Evolutionary conservation across 306 rosid species (phyloP).

Genomic region (Cucumis cinereus): DNA sequence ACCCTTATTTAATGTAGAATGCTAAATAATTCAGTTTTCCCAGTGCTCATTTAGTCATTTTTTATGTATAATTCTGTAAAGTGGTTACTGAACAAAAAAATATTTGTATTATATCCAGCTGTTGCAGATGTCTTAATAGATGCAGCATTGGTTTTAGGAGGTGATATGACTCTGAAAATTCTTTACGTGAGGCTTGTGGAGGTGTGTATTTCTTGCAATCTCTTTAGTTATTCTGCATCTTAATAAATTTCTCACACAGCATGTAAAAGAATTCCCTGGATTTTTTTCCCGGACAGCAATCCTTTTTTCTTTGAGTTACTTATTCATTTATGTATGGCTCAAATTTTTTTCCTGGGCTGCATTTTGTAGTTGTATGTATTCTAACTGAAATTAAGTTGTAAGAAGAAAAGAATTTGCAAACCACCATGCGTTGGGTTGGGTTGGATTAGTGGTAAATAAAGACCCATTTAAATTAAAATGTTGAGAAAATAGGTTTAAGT

Average conservation of each 20-base stretch:
- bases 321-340: background rate
- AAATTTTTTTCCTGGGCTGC: background rate
- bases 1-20: background rate
- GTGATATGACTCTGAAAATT: conserved; percentile 79
- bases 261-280: background rate
- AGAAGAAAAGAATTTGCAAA: background rate
- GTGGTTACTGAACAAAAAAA: background rate
- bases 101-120: conserved; percentile 43
- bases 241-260: background rate
- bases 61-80: background rate
- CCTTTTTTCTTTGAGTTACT: background rate
- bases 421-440: background rate
- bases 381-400: background rate
- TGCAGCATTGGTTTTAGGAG: conserved; percentile 94
- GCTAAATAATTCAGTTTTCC: background rate
- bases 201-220: conserved; percentile 34
- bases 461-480: background rate
- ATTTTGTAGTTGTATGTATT: background rate
- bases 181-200: conserved; percentile 75
- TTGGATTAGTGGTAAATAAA: background rate
- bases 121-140: conserved; percentile 97
- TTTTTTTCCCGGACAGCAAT: background rate
- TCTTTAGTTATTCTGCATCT: background rate
- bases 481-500: background rate
- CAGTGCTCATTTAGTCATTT: background rate